Conservation (phyloP, 2,329 filamentous ascomycete genomes). For the Thyridium curvatum region DNA sequence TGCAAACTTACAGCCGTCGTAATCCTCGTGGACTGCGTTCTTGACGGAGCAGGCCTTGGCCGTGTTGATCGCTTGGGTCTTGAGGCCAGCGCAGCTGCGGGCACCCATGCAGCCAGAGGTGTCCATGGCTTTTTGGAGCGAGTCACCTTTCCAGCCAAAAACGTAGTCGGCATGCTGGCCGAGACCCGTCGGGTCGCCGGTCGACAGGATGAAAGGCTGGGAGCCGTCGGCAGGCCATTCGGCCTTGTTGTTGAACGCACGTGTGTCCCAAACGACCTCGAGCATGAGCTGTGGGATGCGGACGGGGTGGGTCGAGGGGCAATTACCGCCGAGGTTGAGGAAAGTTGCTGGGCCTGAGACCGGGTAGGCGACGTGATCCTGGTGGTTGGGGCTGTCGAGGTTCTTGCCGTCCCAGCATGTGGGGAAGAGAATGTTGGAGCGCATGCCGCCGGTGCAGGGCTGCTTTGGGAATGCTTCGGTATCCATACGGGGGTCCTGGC, state of each 20-base stretch:
- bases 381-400: conserved; percentile 40
- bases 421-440: conserved; percentile 38
- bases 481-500: conserved; percentile 34
- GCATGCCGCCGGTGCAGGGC: conserved; percentile 35
- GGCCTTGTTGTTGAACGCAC: conserved; percentile 26
- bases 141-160: conserved; percentile 29
- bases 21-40: conserved; percentile 22
- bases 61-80: conserved; percentile 23
- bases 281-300: conserved; percentile 40
- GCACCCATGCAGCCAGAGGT: conserved; percentile 34
- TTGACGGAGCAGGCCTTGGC: conserved; percentile 22
- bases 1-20: conserved; percentile 25
- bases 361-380: conserved; percentile 34
- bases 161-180: conserved; percentile 36
- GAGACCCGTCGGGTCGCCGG: conserved; percentile 30
- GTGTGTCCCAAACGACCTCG: conserved; percentile 40
- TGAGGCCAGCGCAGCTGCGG: conserved; percentile 20
- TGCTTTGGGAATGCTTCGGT: conserved; percentile 28
- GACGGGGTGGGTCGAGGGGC: conserved; percentile 30
- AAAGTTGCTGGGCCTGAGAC: conserved; percentile 32
- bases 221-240: conserved; percentile 29
- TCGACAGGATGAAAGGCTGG: conserved; percentile 27
- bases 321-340: conserved; percentile 27
- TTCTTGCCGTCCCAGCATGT: conserved; percentile 46
- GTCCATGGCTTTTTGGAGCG: conserved; percentile 30